phyloP scores from a whole-genome alignment of 306 rosid genomes.

The Castanopsis chinensis region DNA sequence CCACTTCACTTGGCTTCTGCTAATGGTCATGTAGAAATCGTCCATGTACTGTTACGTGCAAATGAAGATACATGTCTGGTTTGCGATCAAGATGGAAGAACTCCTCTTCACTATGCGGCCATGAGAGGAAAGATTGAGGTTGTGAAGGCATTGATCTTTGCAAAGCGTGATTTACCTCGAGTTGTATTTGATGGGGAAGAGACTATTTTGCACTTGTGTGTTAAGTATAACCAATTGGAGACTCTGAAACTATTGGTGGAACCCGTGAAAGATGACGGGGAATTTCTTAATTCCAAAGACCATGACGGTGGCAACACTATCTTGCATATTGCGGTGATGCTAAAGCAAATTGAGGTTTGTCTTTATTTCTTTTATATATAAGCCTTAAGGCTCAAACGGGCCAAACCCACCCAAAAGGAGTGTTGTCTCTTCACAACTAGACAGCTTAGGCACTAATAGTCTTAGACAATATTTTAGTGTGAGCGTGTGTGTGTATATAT shows the following conservation, averaged over 20 bases:
- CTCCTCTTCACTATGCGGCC: slow-evolving; percentile 25
- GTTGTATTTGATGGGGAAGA: neutral
- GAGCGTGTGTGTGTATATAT: too few relatives aligned
- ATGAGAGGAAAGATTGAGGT: slow-evolving; percentile 9
- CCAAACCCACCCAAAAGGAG: too few relatives aligned
- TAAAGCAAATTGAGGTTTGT: slow-evolving; percentile 14
- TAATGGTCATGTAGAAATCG: slow-evolving; percentile 10
- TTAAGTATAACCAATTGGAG: slow-evolving; percentile 17
- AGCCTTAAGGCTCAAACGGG: too few relatives aligned
- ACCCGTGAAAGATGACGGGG: neutral
- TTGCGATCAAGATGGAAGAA: slow-evolving; percentile 9
- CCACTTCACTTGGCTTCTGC: slow-evolving; percentile 28
- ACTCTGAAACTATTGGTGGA: slow-evolving; percentile 11
- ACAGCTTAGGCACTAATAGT: too few relatives aligned
- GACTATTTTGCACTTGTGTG: slow-evolving; percentile 15
- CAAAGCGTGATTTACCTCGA: neutral
- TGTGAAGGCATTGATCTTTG: neutral
- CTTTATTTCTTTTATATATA: too few relatives aligned
- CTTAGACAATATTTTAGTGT: too few relatives aligned
- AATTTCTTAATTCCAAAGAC: neutral
- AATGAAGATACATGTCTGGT: neutral
- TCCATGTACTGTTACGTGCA: neutral
- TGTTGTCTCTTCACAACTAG: too few relatives aligned
- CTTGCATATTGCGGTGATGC: neutral
- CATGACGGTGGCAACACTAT: neutral